Percentiles rank a stretch among this genome's conserved stretches.
phyloP scores from a whole-genome alignment of 768 basidiomycete species.

The Russula compacta region DNA sequence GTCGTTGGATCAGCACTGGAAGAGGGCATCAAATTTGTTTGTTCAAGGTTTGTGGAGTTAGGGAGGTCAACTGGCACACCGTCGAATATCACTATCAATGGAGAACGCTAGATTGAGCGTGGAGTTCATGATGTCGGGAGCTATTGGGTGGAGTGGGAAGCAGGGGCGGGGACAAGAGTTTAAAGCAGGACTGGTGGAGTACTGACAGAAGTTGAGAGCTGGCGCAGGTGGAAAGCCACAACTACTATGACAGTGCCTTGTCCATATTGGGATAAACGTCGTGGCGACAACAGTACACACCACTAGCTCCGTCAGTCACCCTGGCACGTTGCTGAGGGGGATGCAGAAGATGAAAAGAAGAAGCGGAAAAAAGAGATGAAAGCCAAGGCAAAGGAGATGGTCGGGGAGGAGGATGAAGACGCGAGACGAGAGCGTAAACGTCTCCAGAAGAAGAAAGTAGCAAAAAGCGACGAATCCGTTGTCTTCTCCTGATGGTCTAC shows the following conservation, averaged over 20 bases:
- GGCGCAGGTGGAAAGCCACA: too few relatives aligned
- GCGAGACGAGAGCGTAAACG: conserved; percentile 54
- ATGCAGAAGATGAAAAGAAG: conserved; percentile 46
- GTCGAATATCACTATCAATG: conserved; percentile 11
- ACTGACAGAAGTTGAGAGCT: too few relatives aligned
- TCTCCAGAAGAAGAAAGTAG: conserved; percentile 57
- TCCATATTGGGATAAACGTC: too few relatives aligned
- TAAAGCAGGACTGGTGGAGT: background rate
- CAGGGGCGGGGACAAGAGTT: background rate
- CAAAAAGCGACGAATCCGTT: conserved; percentile 31
- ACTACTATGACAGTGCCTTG: too few relatives aligned
- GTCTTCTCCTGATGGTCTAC: background rate
- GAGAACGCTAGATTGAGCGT: conserved; percentile 13
- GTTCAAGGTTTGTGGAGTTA: background rate
- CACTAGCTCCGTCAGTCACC: too few relatives aligned
- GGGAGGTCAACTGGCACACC: background rate
- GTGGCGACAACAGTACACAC: too few relatives aligned
- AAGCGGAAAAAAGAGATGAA: conserved; percentile 39
- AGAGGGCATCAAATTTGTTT: background rate
- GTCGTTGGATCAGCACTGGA: conserved; percentile 60
- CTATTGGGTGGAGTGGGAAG: background rate
- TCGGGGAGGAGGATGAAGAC: conserved; percentile 44
- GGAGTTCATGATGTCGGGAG: background rate
- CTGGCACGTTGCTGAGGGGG: conserved; percentile 29
- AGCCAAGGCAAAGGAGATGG: conserved; percentile 26